Conservation (phyloP, 1,284 basidiomycete species). For the Cryptococcus jaspeensis region DNA sequence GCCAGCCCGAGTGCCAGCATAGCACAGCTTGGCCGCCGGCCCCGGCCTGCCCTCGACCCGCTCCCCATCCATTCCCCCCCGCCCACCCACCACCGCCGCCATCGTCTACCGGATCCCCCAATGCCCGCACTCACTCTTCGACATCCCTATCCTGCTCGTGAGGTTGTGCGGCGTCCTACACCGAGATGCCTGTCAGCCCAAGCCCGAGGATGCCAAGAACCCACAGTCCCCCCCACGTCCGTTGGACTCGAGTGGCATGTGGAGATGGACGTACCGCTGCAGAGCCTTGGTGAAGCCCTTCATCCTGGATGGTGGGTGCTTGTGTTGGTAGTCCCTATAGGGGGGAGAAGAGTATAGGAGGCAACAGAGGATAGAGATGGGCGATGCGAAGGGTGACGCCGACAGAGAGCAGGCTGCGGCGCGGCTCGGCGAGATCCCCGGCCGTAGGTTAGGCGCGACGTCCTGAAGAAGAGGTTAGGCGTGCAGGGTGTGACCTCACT, state of each 20-base stretch:
- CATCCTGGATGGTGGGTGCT: constrained; percentile 54
- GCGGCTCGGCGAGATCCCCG: too few relatives aligned
- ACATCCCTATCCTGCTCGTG: constrained; percentile 78
- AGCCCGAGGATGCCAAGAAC: constrained; percentile 6
- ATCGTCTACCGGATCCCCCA: not conserved
- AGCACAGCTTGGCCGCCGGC: not conserved
- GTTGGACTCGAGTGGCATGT: not conserved
- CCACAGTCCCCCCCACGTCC: not conserved
- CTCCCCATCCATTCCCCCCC: not conserved
- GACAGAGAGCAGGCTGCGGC: too few relatives aligned
- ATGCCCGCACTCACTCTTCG: constrained; percentile 69
- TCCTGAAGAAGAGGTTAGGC: too few relatives aligned
- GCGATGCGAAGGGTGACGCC: too few relatives aligned
- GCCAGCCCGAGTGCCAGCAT: not conserved
- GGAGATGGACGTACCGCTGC: constrained; percentile 21
- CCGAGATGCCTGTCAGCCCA: not conserved
- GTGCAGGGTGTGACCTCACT: too few relatives aligned
- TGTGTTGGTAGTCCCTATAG: not conserved
- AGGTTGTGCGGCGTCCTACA: constrained; percentile 80
- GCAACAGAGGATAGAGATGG: too few relatives aligned
- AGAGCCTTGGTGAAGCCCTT: constrained; percentile 62
- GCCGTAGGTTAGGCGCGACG: too few relatives aligned
- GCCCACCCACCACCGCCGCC: too few relatives aligned
- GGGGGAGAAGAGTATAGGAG: too few relatives aligned
- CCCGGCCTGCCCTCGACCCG: not conserved